These are phyloP conservation scores for Tuber magnatum DNA, from an alignment of 495 filamentous ascomycete genomes.

Conservation along the genomic window DNA sequence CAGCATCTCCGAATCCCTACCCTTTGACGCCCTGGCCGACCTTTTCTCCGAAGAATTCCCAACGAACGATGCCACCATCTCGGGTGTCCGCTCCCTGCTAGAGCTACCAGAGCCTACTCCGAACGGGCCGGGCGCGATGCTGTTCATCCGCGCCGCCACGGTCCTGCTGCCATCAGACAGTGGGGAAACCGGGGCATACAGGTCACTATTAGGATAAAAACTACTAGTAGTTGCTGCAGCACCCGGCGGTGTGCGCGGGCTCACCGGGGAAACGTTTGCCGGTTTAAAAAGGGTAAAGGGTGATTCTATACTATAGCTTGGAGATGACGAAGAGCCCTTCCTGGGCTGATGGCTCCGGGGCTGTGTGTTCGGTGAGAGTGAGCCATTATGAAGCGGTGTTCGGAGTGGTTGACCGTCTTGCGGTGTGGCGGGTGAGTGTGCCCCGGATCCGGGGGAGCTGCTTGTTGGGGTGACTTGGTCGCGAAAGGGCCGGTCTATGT, in stretches of 20 bases:
- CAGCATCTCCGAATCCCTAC: constrained; percentile 22
- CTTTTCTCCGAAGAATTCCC: constrained; percentile 16
- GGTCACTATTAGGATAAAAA: constrained; percentile 11
- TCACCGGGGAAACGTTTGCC: constrained; percentile 44
- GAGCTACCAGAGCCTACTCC: constrained; percentile 43
- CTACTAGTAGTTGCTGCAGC: neutral
- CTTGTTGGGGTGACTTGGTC: constrained; percentile 58
- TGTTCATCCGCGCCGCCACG: constrained; percentile 56
- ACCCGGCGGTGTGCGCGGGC: constrained; percentile 40
- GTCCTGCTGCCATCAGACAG: constrained; percentile 43
- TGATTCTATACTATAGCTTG: constrained; percentile 49
- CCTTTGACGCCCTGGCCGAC: constrained; percentile 40
- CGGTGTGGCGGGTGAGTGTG: constrained; percentile 35
- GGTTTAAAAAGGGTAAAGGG: constrained; percentile 54
- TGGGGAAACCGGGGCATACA: constrained; percentile 49
- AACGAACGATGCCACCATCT: constrained; percentile 7
- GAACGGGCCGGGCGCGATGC: constrained; percentile 62
- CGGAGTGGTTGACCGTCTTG: constrained; percentile 35
- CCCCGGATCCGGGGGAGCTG: constrained; percentile 30
- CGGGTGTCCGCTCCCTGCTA: constrained; percentile 32
- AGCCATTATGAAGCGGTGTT: constrained; percentile 33
- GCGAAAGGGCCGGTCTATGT: constrained; percentile 56
- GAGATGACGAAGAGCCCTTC: constrained; percentile 14
- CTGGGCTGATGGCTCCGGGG: neutral
- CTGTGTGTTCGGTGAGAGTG: constrained; percentile 27